A percentile compares a stretch with the other conserved stretches of the same genome.
Evolutionary conservation across 805 yeast species (phyloP).

Genomic region (Myxozyma udenii): DNA sequence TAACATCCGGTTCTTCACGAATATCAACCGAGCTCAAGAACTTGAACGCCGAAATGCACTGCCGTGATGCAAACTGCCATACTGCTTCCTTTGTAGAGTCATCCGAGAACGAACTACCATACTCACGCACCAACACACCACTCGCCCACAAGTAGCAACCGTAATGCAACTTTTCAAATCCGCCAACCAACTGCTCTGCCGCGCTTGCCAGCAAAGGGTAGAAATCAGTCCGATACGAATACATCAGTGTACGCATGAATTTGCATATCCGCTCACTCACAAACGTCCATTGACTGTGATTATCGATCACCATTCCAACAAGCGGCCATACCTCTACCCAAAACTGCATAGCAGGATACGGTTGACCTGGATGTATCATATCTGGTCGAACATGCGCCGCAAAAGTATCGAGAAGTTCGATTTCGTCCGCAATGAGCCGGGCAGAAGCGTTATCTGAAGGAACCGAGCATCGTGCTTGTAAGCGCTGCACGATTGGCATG

Average conservation of each 20-base stretch:
- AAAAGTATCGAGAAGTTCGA: constrained; percentile 65
- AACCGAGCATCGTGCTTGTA: constrained; percentile 27
- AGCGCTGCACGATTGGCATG: constrained; percentile 54
- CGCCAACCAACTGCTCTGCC: constrained; percentile 63
- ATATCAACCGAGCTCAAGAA: constrained; percentile 37
- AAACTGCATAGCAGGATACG: constrained; percentile 49
- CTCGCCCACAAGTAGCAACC: constrained; percentile 92
- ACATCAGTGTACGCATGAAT: constrained; percentile 61
- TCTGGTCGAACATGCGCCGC: constrained; percentile 54
- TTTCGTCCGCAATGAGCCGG: constrained; percentile 61
- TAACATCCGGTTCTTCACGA: constrained; percentile 51
- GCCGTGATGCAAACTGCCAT: constrained; percentile 71
- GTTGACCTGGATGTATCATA: constrained; percentile 19
- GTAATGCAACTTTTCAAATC: constrained; percentile 62
- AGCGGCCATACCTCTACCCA: constrained; percentile 61
- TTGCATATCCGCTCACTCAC: constrained; percentile 76
- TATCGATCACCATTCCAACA: constrained; percentile 47
- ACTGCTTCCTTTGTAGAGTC: constrained; percentile 55
- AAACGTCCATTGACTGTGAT: constrained; percentile 56
- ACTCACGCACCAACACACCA: constrained; percentile 70
- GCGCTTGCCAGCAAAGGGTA: constrained; percentile 60
- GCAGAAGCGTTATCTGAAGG: constrained; percentile 40
- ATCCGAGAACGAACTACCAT: constrained; percentile 51
- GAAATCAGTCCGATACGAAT: constrained; percentile 57
- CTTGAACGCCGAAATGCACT: constrained; percentile 56